Percentiles rank a stretch among this genome's conserved stretches.
Conservation (phyloP, 2,329 filamentous ascomycete genomes). For the Aureobasidium zeae region DNA sequence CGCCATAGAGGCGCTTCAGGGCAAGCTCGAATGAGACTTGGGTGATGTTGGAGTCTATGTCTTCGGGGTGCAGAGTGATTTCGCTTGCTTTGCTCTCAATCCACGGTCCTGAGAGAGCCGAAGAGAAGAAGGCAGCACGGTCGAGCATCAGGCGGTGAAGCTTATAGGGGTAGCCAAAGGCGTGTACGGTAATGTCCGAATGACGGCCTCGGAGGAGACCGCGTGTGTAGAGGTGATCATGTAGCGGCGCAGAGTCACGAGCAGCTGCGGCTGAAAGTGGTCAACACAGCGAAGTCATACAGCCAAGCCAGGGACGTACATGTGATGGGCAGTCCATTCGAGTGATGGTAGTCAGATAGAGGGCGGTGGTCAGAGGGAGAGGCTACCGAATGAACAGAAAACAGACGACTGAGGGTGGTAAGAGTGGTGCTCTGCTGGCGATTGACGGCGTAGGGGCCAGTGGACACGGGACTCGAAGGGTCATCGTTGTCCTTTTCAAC, state of each 20-base stretch:
- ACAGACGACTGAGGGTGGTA: constrained; percentile 37
- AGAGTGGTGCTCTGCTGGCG: constrained; percentile 33
- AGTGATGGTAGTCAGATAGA: constrained; percentile 11
- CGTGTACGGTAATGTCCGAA: constrained; percentile 45
- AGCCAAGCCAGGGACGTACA: constrained; percentile 17
- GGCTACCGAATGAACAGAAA: constrained; percentile 32
- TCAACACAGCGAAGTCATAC: constrained; percentile 6
- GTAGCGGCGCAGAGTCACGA: constrained; percentile 29
- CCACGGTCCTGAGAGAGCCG: constrained; percentile 48
- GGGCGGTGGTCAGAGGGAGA: constrained; percentile 31
- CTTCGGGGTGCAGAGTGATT: constrained; percentile 44
- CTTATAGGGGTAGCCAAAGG: constrained; percentile 44
- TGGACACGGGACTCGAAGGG: constrained; percentile 31
- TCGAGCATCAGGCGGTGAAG: constrained; percentile 48
- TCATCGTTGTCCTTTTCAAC: constrained; percentile 43
- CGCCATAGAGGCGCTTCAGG: constrained; percentile 46
- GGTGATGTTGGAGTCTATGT: constrained; percentile 46
- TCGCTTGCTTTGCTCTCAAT: constrained; percentile 45
- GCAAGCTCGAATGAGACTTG: constrained; percentile 46
- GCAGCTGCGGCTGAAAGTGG: constrained; percentile 1
- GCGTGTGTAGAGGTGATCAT: constrained; percentile 44
- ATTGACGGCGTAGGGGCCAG: constrained; percentile 19
- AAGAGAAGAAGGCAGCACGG: constrained; percentile 47
- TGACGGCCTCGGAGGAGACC: constrained; percentile 44
- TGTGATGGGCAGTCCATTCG: constrained; percentile 18